phyloP scores from a whole-genome alignment of 352 stramenopile species.

The Blastocystis hominis region DNA sequence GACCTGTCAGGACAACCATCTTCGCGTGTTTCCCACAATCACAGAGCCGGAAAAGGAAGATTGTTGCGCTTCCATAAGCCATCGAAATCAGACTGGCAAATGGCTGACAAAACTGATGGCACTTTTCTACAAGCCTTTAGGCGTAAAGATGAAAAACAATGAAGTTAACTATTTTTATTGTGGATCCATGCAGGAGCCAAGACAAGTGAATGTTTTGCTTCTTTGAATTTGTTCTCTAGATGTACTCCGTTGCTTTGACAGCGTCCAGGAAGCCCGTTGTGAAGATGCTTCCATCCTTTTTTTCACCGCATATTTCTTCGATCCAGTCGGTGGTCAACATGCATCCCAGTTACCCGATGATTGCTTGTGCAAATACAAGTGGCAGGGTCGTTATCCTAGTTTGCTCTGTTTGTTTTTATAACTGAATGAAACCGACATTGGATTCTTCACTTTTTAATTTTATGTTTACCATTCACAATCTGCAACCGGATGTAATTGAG shows the following conservation, averaged over 20 bases:
- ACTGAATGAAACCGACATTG: neutral
- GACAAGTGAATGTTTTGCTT: neutral
- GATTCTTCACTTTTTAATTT: no score
- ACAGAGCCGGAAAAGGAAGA: neutral
- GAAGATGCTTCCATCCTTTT: conserved; percentile 9
- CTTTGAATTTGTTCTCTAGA: neutral
- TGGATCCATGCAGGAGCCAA: conserved; percentile 39
- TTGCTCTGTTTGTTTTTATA: neutral
- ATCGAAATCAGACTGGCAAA: conserved; percentile 42
- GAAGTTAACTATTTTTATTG: conserved; percentile 26
- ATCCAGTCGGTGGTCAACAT: conserved; percentile 38
- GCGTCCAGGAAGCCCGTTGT: conserved; percentile 9
- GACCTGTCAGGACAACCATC: conserved; percentile 50
- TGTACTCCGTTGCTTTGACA: conserved; percentile 17
- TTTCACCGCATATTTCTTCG: conserved; percentile 24
- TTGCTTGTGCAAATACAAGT: conserved; percentile 38
- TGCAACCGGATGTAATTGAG: neutral
- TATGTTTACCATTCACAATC: no score
- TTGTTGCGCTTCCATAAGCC: neutral
- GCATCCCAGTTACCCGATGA: neutral
- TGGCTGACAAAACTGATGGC: conserved; percentile 52
- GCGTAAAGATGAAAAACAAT: neutral
- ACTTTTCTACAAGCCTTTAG: neutral
- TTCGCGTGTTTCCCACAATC: conserved; percentile 10
- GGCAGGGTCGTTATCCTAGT: conserved; percentile 13